Percentiles rank a stretch among this genome's conserved stretches.
These are phyloP conservation scores for Seminavis robusta DNA, from an alignment of 108 stramenopile genomes.

Conservation along the genomic window DNA sequence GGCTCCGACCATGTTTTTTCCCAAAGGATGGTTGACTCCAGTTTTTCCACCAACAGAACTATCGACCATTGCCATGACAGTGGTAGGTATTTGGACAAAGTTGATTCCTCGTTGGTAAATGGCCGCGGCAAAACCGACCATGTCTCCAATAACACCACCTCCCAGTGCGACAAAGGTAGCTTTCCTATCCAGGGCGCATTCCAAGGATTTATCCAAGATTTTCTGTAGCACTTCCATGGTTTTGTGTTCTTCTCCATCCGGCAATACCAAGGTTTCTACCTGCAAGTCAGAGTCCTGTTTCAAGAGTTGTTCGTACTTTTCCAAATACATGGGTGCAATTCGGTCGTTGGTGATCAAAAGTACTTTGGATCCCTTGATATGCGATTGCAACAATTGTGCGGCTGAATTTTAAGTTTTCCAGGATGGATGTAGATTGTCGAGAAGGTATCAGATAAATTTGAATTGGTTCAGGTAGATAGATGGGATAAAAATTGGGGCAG, in stretches of 20 bases:
- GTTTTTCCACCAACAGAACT: conserved; percentile 97
- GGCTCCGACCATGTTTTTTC: conserved; percentile 99
- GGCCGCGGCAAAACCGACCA: conserved; percentile 98
- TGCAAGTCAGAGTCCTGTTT: conserved; percentile 13
- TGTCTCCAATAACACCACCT: conserved; percentile 98
- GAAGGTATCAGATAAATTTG: too few relatives aligned
- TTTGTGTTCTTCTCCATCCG: conserved; percentile 87
- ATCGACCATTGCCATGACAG: conserved; percentile 99
- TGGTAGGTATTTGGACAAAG: conserved; percentile 96
- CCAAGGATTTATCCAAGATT: conserved; percentile 75
- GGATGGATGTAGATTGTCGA: too few relatives aligned
- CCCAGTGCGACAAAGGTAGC: conserved; percentile 93
- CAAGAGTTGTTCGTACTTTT: conserved; percentile 53
- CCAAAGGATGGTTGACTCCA: conserved; percentile 93
- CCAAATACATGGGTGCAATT: conserved; percentile 75
- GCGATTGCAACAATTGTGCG: conserved; percentile 34
- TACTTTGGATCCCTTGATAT: conserved; percentile 24
- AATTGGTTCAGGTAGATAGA: too few relatives aligned
- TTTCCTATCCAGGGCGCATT: conserved; percentile 79
- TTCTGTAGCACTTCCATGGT: conserved; percentile 54
- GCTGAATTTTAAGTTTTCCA: conserved; percentile 17
- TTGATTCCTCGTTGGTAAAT: conserved; percentile 96
- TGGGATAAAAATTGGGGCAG: too few relatives aligned
- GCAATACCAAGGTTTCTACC: conserved; percentile 72
- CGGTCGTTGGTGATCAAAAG: conserved; percentile 80